Evolutionary conservation across 495 filamentous ascomycete species (phyloP).

Genomic region (Xylaria cubensis): DNA sequence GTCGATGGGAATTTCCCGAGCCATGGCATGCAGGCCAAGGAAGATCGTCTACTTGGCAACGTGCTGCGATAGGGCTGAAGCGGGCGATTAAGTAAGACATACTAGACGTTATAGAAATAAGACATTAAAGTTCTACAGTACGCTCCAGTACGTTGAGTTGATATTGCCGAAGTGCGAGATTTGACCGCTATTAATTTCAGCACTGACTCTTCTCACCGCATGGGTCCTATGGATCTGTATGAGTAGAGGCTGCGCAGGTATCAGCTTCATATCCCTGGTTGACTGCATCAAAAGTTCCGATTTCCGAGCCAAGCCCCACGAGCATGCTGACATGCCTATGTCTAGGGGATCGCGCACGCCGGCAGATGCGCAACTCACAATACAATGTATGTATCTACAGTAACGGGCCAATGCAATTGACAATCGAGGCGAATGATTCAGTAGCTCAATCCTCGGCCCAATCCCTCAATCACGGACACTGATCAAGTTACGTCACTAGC

Average conservation of each 20-base stretch:
- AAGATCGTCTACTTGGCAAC: constrained; percentile 3
- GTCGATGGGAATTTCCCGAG: constrained; percentile 1
- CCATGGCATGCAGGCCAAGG: constrained; percentile 18
- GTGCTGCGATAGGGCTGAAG: constrained; percentile 6
- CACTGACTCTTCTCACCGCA: neutral
- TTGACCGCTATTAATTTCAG: constrained; percentile 1
- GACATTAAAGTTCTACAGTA: neutral
- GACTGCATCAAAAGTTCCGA: neutral
- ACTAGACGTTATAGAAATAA: neutral
- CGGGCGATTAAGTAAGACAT: neutral
- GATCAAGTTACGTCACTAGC: neutral
- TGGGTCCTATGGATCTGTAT: neutral
- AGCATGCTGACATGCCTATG: neutral
- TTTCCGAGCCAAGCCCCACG: neutral
- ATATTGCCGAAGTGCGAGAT: neutral
- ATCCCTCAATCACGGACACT: too few species aligned
- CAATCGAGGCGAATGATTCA: neutral
- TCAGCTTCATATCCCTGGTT: neutral
- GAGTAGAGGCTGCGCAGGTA: neutral
- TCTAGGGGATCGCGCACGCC: neutral
- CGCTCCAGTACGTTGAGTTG: neutral
- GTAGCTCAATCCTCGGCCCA: neutral
- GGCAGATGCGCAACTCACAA: neutral
- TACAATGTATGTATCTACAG: neutral
- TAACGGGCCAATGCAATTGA: neutral